Evolutionary conservation across 176 grass and related monocot species (phyloP).

Genomic region (Rhynchospora breviuscula): DNA sequence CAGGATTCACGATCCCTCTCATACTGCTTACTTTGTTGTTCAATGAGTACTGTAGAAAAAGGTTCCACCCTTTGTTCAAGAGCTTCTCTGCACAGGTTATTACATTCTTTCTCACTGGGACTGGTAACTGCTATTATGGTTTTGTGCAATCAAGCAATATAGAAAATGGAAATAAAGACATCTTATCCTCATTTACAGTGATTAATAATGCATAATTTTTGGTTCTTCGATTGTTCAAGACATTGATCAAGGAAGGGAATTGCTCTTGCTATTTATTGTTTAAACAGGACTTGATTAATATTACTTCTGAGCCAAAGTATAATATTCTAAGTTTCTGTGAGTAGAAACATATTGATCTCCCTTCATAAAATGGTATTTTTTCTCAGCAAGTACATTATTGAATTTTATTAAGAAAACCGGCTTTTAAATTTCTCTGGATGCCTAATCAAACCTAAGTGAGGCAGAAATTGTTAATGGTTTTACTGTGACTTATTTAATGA

Average conservation of each 20-base stretch:
- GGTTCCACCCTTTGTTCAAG: conserved; percentile 72
- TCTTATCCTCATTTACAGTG: neutral
- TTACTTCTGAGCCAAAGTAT: neutral
- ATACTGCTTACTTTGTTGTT: conserved; percentile 80
- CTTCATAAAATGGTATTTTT: neutral
- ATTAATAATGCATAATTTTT: neutral
- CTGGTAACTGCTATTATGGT: neutral
- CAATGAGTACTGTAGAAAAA: conserved; percentile 71
- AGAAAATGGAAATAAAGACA: neutral
- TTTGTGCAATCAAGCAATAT: neutral
- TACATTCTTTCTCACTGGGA: neutral
- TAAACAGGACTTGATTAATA: neutral
- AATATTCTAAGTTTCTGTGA: neutral
- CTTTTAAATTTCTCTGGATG: neutral
- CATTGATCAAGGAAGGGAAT: neutral
- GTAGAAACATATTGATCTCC: neutral
- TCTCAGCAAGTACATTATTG: neutral
- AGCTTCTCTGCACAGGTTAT: conserved; percentile 71
- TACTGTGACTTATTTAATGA: neutral
- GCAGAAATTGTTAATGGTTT: no score
- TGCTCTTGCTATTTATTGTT: neutral
- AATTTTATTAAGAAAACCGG: neutral
- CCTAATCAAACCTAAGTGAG: neutral
- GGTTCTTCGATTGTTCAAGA: neutral
- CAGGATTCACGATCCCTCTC: conserved; percentile 72